Evolutionary conservation across 495 filamentous ascomycete genomes (phyloP).

Genomic region (Xylaria bambusicola): DNA sequence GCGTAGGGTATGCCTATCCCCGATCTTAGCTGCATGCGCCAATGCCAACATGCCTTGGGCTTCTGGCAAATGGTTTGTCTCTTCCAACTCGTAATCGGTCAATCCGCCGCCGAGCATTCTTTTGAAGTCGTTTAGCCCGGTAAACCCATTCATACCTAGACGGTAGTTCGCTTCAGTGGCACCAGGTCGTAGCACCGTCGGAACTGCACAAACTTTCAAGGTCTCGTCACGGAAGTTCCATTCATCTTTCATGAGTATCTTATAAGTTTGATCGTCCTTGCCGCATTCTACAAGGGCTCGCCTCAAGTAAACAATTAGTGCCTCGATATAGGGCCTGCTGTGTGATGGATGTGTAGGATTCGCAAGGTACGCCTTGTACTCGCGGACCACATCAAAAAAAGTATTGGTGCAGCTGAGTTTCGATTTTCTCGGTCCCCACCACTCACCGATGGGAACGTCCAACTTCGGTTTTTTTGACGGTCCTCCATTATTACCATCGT

Average conservation of each 20-base stretch:
- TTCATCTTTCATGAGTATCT: background rate
- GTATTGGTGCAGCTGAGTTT: slow-evolving; percentile 7
- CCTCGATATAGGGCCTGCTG: background rate
- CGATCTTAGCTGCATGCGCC: background rate
- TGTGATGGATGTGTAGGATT: slow-evolving; percentile 4
- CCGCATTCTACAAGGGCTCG: background rate
- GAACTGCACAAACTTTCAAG: background rate
- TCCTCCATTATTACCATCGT: background rate
- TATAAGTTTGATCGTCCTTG: background rate
- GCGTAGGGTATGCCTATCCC: background rate
- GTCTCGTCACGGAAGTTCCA: background rate
- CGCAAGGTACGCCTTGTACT: slow-evolving; percentile 12
- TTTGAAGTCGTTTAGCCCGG: slow-evolving; percentile 9
- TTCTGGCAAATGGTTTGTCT: background rate
- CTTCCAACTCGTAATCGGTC: background rate
- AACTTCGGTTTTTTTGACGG: slow-evolving; percentile 1
- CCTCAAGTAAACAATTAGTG: slow-evolving; percentile 1
- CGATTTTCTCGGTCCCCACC: slow-evolving; percentile 12
- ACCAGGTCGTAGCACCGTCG: background rate
- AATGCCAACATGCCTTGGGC: slow-evolving; percentile 5
- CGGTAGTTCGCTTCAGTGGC: background rate
- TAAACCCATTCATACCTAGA: background rate
- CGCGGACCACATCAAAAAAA: slow-evolving; percentile 8
- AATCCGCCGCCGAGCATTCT: slow-evolving; percentile 9
- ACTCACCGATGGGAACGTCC: background rate